Conservation (phyloP, 768 basidiomycete genomes). For the Pleurotus salmoneostramineus region DNA sequence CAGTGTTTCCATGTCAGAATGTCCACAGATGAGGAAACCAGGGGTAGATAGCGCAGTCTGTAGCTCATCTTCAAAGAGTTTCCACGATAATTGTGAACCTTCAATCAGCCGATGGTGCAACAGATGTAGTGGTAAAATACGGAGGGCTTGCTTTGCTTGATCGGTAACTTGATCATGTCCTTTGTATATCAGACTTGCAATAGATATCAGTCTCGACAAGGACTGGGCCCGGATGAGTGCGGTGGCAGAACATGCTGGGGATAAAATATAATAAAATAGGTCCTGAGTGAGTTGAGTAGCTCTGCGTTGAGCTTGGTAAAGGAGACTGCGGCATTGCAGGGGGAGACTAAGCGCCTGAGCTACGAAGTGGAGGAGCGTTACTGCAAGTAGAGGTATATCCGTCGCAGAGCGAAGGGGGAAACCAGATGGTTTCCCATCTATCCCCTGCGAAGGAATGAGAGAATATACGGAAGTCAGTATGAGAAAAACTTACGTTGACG, state of each 20-base stretch:
- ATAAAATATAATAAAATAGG: conserved; percentile 32
- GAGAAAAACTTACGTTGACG: background rate
- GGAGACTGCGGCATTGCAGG: conserved; percentile 43
- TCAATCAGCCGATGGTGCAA: conserved; percentile 42
- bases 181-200: conserved; percentile 22
- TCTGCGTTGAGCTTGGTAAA: conserved; percentile 42
- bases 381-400: conserved; percentile 43
- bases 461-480: background rate
- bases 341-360: conserved; percentile 36
- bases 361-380: conserved; percentile 40
- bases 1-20: conserved; percentile 30
- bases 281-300: conserved; percentile 33
- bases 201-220: conserved; percentile 35
- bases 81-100: conserved; percentile 35
- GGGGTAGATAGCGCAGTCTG: conserved; percentile 17
- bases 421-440: conserved; percentile 26
- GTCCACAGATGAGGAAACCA: conserved; percentile 17
- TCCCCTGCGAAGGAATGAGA: conserved; percentile 19
- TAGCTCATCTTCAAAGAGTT: conserved; percentile 25
- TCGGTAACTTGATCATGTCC: conserved; percentile 21
- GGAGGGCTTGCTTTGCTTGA: conserved; percentile 15
- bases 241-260: conserved; percentile 30
- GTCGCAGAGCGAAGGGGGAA: conserved; percentile 32
- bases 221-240: conserved; percentile 29
- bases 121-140: conserved; percentile 30